Evolutionary conservation across 257 asterid species (phyloP).

Genomic region (Nicotiana sylvestris): DNA sequence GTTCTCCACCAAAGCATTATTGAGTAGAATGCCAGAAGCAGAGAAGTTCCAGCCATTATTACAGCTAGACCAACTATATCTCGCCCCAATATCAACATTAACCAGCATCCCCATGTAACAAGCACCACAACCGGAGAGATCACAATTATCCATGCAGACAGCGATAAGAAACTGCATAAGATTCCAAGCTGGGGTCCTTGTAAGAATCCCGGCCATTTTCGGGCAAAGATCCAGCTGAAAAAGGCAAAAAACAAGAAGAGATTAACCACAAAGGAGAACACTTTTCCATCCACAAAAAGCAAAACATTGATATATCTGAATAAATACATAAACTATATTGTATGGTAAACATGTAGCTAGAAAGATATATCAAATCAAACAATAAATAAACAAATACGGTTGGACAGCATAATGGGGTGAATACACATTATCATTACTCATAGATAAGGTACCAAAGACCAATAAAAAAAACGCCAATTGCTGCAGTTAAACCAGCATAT

Average conservation of each 20-base stretch:
- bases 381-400: background rate
- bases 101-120: constrained; percentile 91
- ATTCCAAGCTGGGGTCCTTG: constrained; percentile 91
- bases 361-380: background rate
- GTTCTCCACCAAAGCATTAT: constrained; percentile 99
- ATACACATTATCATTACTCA: background rate
- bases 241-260: constrained; percentile 22
- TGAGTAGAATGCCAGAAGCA: constrained; percentile 87
- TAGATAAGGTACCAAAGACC: background rate
- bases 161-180: constrained; percentile 68
- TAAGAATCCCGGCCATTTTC: constrained; percentile 86
- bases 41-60: constrained; percentile 96
- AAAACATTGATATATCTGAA: background rate
- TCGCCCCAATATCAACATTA: constrained; percentile 84
- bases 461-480: background rate
- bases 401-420: background rate
- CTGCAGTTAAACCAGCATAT: background rate
- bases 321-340: background rate
- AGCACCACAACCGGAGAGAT: constrained; percentile 84
- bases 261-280: constrained; percentile 11
- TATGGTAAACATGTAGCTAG: background rate
- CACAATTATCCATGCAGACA: constrained; percentile 77
- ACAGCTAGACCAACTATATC: constrained; percentile 95
- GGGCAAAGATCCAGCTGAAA: constrained; percentile 98
- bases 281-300: constrained; percentile 7